A percentile compares a stretch with the other conserved stretches of the same genome.
Evolutionary conservation across 2,329 filamentous ascomycete species (phyloP).

Genomic region (Sodiomyces alkalinus): DNA sequence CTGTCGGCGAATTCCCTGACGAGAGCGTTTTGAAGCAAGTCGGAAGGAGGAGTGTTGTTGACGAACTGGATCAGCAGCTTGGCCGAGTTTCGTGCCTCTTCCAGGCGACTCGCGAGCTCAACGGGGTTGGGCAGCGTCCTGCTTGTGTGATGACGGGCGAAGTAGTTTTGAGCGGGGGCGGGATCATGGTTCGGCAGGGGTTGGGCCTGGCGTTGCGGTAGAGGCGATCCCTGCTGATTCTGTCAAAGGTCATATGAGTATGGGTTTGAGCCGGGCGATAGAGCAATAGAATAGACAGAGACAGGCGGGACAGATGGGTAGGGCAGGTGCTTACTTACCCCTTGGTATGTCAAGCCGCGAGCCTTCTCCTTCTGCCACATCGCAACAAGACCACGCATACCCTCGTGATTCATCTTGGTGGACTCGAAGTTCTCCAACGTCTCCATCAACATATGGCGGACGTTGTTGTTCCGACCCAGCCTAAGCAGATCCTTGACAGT

Average conservation of each 20-base stretch:
- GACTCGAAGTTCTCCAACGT: slow-evolving; percentile 66
- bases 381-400: slow-evolving; percentile 51
- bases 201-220: too few species aligned
- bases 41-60: slow-evolving; percentile 63
- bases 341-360: slow-evolving; percentile 37
- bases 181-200: slow-evolving; percentile 26
- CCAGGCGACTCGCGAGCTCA: slow-evolving; percentile 69
- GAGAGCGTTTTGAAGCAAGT: slow-evolving; percentile 71
- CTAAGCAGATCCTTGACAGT: slow-evolving; percentile 62
- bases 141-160: slow-evolving; percentile 33
- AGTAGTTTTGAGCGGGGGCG: slow-evolving; percentile 39
- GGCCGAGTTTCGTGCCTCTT: slow-evolving; percentile 81
- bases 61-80: slow-evolving; percentile 87
- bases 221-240: too few species aligned
- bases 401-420: slow-evolving; percentile 59
- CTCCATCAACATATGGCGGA: slow-evolving; percentile 76
- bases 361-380: slow-evolving; percentile 90
- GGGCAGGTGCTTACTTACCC: too few species aligned
- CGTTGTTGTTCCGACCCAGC: slow-evolving; percentile 54
- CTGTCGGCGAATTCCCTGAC: slow-evolving; percentile 84
- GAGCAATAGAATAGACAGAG: too few species aligned
- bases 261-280: too few species aligned
- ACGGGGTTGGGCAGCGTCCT: slow-evolving; percentile 47
- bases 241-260: too few species aligned
- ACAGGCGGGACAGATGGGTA: too few species aligned